phyloP scores from a whole-genome alignment of 2,329 filamentous ascomycete species.

The Epichloe glyceriae region DNA sequence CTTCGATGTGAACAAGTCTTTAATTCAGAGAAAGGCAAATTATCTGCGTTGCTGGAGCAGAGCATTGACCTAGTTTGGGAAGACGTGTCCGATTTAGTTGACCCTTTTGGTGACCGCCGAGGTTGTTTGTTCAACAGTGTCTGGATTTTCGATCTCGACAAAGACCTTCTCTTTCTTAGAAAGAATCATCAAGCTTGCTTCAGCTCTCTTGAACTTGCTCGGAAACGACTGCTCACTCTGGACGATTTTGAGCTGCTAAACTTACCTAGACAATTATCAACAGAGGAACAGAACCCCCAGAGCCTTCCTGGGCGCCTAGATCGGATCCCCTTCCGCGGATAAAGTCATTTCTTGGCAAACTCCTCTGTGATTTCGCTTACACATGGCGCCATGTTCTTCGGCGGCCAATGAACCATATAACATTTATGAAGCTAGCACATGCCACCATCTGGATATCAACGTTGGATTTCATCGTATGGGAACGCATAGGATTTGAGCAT shows the following conservation, averaged over 20 bases:
- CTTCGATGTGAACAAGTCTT: neutral
- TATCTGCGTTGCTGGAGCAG: constrained; percentile 2
- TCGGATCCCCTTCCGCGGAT: neutral
- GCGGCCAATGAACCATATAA: constrained; percentile 6
- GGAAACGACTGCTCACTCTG: constrained; percentile 7
- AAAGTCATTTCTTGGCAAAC: constrained; percentile 7
- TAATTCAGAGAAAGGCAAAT: neutral
- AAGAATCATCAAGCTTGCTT: constrained; percentile 6
- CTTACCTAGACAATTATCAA: neutral
- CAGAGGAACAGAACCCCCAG: neutral
- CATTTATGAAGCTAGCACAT: constrained; percentile 10
- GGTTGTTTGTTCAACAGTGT: constrained; percentile 9
- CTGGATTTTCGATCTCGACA: constrained; percentile 10
- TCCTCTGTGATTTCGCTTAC: constrained; percentile 10
- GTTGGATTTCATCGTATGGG: constrained; percentile 7
- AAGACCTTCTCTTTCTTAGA: constrained; percentile 8
- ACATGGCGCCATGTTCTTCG: constrained; percentile 13
- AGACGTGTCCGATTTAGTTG: constrained; percentile 10
- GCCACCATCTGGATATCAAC: constrained; percentile 10
- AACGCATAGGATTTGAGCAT: constrained; percentile 8
- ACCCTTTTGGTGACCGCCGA: constrained; percentile 12
- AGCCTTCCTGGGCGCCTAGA: constrained; percentile 9
- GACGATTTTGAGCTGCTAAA: constrained; percentile 8
- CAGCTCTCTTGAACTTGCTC: neutral
- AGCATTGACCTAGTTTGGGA: constrained; percentile 6